Evolutionary conservation across 1,284 basidiomycete species (phyloP).

Genomic region (Lignosus rhinocerotis): DNA sequence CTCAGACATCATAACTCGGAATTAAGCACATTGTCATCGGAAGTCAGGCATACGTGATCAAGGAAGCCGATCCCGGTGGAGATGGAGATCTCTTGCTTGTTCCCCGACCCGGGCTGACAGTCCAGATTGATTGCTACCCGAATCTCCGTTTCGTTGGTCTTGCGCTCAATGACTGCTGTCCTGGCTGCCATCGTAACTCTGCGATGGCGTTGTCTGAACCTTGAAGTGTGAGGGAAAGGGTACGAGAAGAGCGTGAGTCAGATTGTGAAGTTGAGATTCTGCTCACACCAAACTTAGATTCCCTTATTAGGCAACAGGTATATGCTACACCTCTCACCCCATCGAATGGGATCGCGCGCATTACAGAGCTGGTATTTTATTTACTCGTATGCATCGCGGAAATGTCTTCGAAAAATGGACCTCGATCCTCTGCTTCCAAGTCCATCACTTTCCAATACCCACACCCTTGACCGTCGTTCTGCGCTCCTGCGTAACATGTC

Average conservation of each 20-base stretch:
- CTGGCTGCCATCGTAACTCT: constrained; percentile 47
- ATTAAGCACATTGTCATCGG: not conserved
- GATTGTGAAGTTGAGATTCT: not conserved
- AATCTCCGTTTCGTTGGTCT: constrained; percentile 94
- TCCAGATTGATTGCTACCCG: constrained; percentile 85
- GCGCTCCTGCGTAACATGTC: constrained; percentile 80
- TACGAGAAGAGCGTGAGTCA: constrained; percentile 5
- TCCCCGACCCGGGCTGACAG: constrained; percentile 62
- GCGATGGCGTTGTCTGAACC: not conserved
- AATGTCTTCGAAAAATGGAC: constrained; percentile 42
- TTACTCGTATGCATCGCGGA: not conserved
- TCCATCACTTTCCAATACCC: constrained; percentile 82
- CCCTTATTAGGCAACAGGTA: constrained; percentile 12
- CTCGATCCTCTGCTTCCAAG: constrained; percentile 71
- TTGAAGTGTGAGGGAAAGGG: not conserved
- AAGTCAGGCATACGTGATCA: constrained; percentile 77
- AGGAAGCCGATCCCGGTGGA: constrained; percentile 97
- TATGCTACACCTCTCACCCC: not conserved
- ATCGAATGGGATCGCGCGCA: not conserved
- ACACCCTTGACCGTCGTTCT: constrained; percentile 86
- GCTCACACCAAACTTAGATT: constrained; percentile 13
- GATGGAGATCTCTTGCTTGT: constrained; percentile 79
- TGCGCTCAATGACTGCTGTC: constrained; percentile 78
- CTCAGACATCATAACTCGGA: not conserved
- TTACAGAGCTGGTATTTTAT: not conserved